These are phyloP conservation scores for Hymenoscyphus occultus DNA, from an alignment of 2,329 filamentous ascomycete species.

Conservation along the genomic window DNA sequence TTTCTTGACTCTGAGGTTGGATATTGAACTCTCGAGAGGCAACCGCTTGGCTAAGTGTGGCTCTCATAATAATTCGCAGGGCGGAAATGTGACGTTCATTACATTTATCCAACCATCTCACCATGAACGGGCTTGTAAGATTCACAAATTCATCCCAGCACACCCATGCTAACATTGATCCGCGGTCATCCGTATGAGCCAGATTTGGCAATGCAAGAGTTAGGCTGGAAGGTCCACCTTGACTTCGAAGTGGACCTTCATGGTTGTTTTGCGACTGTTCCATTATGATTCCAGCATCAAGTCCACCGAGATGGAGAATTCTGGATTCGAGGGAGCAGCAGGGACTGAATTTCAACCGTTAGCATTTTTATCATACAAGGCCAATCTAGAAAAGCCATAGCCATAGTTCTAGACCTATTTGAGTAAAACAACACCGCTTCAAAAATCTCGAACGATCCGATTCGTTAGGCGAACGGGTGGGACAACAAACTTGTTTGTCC, in stretches of 20 bases:
- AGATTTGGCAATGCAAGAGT: slow-evolving; percentile 22
- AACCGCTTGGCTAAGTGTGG: slow-evolving; percentile 23
- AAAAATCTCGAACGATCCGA: too few relatives aligned
- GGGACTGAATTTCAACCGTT: background rate
- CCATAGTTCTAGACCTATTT: too few relatives aligned
- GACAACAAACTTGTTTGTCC: too few relatives aligned
- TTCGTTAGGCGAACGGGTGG: too few relatives aligned
- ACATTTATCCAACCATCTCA: slow-evolving; percentile 34
- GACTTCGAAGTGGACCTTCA: slow-evolving; percentile 20
- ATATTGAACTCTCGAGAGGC: slow-evolving; percentile 22
- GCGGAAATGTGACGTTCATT: slow-evolving; percentile 27
- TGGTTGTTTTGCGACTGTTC: slow-evolving; percentile 24
- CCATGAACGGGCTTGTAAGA: slow-evolving; percentile 29
- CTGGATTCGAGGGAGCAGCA: slow-evolving; percentile 27
- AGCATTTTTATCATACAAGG: too few relatives aligned
- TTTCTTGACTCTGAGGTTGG: slow-evolving; percentile 22
- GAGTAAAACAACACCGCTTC: too few relatives aligned
- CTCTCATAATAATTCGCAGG: slow-evolving; percentile 26
- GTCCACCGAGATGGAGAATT: slow-evolving; percentile 25
- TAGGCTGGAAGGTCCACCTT: slow-evolving; percentile 18
- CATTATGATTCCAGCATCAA: slow-evolving; percentile 28
- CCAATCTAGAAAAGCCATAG: too few relatives aligned
- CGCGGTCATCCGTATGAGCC: slow-evolving; percentile 18
- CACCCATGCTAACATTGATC: slow-evolving; percentile 34
- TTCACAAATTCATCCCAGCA: slow-evolving; percentile 36